Base-by-base conservation (phyloP, 2,329 filamentous ascomycete genomes). In the Aureobasidium namibiae region DNA sequence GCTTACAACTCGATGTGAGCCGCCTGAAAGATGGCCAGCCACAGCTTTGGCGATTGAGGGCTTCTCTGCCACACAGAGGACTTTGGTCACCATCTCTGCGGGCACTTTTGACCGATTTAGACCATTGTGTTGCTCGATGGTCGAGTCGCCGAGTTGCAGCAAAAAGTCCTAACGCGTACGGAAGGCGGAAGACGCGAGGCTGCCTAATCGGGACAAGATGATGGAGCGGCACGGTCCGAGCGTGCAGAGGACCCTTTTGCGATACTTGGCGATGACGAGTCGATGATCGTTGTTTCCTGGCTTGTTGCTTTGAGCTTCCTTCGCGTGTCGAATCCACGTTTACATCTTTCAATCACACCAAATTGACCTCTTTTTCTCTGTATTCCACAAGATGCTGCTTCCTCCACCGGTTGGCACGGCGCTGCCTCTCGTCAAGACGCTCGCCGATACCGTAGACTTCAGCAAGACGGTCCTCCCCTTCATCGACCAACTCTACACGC, bases 31-130 rank as follows among this genome's bases (percentile, higher is more conserved):
- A 77, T 97, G 92, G 60, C 85, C 83, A 39, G 94, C 90, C 52
- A 99, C 92, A 38, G 92, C 91, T 74, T 94, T 96, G 60, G 94
- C 90, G 63, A 99, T 96, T 42, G 92, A 95, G 36, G 91, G 91
- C 80, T 99, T 92, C 73, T 92, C 88, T 61, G 88, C 88, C 65
- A 92, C 87, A 70, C 88, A 91, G 56, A 92, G 77, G 61, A 90
- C 83, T 66, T 80, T 83, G 58, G 71, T 72, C 62, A 70, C 70
- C 75, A 76, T 77, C 48, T 60, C 63, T 58, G 26, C 21, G 39
- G 54, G 54, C 54, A 29, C 41, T 53, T 1, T 49, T 45, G n/a
- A 44, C 18, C 10, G 34, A 13, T 14, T 52, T 18, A 46, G 34
- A 49, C 34, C 33, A 54, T 49, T 13, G 54, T 57, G 41, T 57